Conservation (phyloP, 352 stramenopile genomes). For the Globisporangium cederbergense region DNA sequence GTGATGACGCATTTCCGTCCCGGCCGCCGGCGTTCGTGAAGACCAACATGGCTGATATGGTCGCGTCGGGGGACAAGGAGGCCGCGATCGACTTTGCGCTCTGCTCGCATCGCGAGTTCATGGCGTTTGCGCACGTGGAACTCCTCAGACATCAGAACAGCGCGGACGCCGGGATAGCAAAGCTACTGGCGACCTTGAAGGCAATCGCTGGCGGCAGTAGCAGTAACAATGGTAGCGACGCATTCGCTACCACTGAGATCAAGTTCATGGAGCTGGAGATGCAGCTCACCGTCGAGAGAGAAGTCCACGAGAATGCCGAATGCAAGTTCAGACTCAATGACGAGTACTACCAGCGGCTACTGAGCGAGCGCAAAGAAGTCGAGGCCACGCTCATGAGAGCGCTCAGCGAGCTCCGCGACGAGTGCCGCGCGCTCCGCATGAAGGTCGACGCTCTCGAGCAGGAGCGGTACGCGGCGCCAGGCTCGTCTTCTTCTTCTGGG, state of each 20-base stretch:
- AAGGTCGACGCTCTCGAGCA: slow-evolving; percentile 47
- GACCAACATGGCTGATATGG: slow-evolving; percentile 10
- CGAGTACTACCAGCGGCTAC: slow-evolving; percentile 37
- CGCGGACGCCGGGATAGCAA: slow-evolving; percentile 21
- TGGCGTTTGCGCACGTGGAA: slow-evolving; percentile 33
- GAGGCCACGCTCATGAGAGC: slow-evolving; percentile 36
- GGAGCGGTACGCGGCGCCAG: slow-evolving; percentile 20
- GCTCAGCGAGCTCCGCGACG: slow-evolving; percentile 33
- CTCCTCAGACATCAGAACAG: slow-evolving; percentile 30
- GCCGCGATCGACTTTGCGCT: slow-evolving; percentile 54
- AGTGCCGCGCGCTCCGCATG: slow-evolving; percentile 28
- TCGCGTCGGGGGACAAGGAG: slow-evolving; percentile 33
- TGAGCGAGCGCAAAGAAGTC: slow-evolving; percentile 52
- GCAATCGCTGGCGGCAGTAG: slow-evolving; percentile 17
- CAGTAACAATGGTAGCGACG: background rate
- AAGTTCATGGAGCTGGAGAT: slow-evolving; percentile 46
- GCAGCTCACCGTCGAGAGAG: slow-evolving; percentile 25
- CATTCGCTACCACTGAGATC: slow-evolving; percentile 33
- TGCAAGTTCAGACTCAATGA: slow-evolving; percentile 41
- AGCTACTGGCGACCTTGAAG: slow-evolving; percentile 29
- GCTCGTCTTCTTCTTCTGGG: slow-evolving; percentile 4
- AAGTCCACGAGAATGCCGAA: slow-evolving; percentile 28
- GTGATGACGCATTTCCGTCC: slow-evolving; percentile 20
- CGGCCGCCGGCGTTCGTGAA: slow-evolving; percentile 23
- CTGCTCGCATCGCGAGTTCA: slow-evolving; percentile 57